Conservation (phyloP, 1,284 basidiomycete genomes). For the Trametes versicolor region DNA sequence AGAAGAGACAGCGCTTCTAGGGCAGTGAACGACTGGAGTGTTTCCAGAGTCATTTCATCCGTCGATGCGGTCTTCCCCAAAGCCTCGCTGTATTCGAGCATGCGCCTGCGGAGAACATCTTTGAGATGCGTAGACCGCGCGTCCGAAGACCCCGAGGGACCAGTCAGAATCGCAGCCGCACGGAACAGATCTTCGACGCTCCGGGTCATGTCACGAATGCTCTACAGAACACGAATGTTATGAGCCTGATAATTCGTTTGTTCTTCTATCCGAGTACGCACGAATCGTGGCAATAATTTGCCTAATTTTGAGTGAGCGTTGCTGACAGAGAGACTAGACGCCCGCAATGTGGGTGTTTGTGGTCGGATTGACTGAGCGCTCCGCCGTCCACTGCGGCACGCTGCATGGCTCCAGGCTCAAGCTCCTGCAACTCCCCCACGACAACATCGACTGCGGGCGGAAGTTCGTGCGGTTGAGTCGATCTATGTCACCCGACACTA, state of each 20-base stretch:
- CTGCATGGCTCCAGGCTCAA: too few relatives aligned
- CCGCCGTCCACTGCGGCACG: not conserved
- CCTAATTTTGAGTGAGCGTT: not conserved
- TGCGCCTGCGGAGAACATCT: slow-evolving; percentile 19
- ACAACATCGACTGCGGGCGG: not conserved
- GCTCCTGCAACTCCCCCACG: not conserved
- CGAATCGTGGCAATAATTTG: not conserved
- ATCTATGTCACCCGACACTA: not conserved
- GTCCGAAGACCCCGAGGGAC: slow-evolving; percentile 21
- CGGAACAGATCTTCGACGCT: slow-evolving; percentile 17
- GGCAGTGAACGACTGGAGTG: slow-evolving; percentile 63
- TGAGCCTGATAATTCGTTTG: too few relatives aligned
- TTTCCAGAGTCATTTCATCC: slow-evolving; percentile 47
- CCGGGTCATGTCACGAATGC: not conserved
- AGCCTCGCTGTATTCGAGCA: slow-evolving; percentile 14
- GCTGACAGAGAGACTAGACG: slow-evolving; percentile 1
- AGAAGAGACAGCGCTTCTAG: slow-evolving; percentile 63
- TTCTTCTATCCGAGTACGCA: not conserved
- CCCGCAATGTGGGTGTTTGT: slow-evolving; percentile 10
- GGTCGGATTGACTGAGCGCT: not conserved
- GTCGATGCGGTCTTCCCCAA: not conserved
- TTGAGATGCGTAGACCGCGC: slow-evolving; percentile 23
- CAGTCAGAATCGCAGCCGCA: slow-evolving; percentile 23
- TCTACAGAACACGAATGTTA: too few relatives aligned
- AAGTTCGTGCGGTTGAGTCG: not conserved